Conservation (phyloP, 2,329 filamentous ascomycete genomes). For the Nemania diffusa region DNA sequence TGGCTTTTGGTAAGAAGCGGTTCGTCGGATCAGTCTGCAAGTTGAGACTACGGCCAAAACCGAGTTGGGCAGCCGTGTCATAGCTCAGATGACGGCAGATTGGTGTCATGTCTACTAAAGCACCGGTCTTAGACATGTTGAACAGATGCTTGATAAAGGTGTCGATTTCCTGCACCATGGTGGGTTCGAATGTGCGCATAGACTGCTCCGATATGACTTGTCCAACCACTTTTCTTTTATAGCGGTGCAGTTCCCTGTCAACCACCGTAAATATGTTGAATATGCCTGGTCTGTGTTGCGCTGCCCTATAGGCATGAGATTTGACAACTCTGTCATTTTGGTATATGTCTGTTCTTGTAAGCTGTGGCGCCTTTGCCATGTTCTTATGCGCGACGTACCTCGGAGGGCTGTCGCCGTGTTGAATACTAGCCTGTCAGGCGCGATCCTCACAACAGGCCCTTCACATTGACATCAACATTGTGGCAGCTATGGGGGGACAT, state of each 20-base stretch:
- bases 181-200: slow-evolving; percentile 40
- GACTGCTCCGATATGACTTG: slow-evolving; percentile 31
- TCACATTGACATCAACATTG: not conserved
- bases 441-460: not conserved
- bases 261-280: slow-evolving; percentile 34
- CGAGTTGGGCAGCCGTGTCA: slow-evolving; percentile 34
- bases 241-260: slow-evolving; percentile 23
- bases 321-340: slow-evolving; percentile 30
- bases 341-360: slow-evolving; percentile 28
- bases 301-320: slow-evolving; percentile 28
- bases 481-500: not conserved
- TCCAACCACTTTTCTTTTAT: slow-evolving; percentile 21
- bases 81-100: slow-evolving; percentile 23
- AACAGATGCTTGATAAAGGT: slow-evolving; percentile 26
- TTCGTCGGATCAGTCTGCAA: slow-evolving; percentile 31
- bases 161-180: slow-evolving; percentile 36
- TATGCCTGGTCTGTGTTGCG: slow-evolving; percentile 16
- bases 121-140: not conserved
- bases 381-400: not conserved
- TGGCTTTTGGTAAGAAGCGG: slow-evolving; percentile 21
- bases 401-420: not conserved
- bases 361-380: not conserved
- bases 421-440: not conserved
- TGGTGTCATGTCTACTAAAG: slow-evolving; percentile 32
- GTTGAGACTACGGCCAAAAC: slow-evolving; percentile 37